These are phyloP conservation scores for Sisymbrium irio DNA, from an alignment of 345 rosid species.

Conservation along the genomic window DNA sequence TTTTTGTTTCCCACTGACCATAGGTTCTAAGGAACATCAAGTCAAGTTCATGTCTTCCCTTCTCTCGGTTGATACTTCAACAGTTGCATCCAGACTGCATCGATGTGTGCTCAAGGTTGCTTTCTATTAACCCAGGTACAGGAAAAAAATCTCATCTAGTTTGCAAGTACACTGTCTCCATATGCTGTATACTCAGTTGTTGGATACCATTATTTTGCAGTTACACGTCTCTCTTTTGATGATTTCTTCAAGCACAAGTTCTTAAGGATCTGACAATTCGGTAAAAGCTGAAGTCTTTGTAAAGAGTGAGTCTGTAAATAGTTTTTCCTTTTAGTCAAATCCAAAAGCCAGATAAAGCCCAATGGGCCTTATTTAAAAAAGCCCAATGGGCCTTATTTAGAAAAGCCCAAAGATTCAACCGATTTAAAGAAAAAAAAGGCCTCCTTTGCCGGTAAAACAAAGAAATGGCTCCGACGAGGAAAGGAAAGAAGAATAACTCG, in stretches of 20 bases:
- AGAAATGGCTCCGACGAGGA: slow-evolving; percentile 66
- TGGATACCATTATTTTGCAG: slow-evolving; percentile 30
- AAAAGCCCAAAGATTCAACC: neutral
- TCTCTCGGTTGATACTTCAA: slow-evolving; percentile 47
- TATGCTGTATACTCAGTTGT: neutral
- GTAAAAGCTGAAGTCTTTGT: neutral
- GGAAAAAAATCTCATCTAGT: neutral
- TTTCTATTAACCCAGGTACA: slow-evolving; percentile 58
- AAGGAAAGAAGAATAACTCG: slow-evolving; percentile 52
- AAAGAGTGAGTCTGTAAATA: neutral
- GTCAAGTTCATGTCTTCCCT: slow-evolving; percentile 50
- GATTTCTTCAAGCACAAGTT: slow-evolving; percentile 48
- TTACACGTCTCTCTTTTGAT: slow-evolving; percentile 43
- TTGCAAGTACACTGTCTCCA: neutral
- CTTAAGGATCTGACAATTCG: slow-evolving; percentile 27
- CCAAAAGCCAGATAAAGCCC: neutral
- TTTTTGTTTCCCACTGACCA: neutral
- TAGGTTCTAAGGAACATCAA: slow-evolving; percentile 51
- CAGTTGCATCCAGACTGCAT: slow-evolving; percentile 54
- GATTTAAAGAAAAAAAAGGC: neutral
- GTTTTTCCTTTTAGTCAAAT: neutral
- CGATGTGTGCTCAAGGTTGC: slow-evolving; percentile 62
- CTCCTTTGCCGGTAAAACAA: neutral
- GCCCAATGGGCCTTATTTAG: neutral
- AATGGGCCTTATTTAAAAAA: neutral